These are phyloP conservation scores for Neurospora intermedia DNA, from an alignment of 495 filamentous ascomycete species.

Conservation along the genomic window DNA sequence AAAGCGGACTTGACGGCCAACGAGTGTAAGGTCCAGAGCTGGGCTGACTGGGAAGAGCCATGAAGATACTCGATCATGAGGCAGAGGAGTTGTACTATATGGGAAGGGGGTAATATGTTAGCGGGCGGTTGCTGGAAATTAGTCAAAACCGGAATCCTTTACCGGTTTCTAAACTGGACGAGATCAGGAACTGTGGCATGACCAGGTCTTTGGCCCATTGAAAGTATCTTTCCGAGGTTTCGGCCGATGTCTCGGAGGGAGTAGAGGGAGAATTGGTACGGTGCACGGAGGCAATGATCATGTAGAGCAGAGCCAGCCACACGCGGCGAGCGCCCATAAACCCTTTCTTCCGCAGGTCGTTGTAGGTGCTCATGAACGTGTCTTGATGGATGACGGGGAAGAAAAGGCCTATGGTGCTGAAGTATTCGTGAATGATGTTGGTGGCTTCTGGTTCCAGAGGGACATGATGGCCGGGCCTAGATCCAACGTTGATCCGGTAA, in stretches of 20 bases:
- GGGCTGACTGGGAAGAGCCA: not conserved
- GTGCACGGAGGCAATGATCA: not conserved
- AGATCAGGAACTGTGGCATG: not conserved
- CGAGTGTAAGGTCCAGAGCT: not conserved
- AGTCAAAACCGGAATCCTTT: not conserved
- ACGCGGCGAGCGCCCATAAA: not conserved
- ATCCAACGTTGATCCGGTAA: not conserved
- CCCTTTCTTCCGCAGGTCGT: not conserved
- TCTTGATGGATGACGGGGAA: not conserved
- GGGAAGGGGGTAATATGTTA: not conserved
- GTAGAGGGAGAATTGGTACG: not conserved
- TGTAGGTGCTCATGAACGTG: not conserved
- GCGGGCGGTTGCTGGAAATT: not conserved
- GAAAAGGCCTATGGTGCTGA: not conserved
- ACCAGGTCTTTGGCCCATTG: not conserved
- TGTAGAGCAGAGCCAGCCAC: not conserved
- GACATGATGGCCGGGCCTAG: not conserved
- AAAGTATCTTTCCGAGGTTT: not conserved
- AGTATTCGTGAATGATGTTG: not conserved
- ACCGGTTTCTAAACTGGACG: not conserved
- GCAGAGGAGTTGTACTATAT: not conserved
- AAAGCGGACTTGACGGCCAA: not conserved
- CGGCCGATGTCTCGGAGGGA: not conserved
- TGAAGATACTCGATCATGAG: not conserved
- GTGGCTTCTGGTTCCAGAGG: not conserved